Conservation (phyloP, 2,329 filamentous ascomycete genomes). For the Clarireedia paspali region DNA sequence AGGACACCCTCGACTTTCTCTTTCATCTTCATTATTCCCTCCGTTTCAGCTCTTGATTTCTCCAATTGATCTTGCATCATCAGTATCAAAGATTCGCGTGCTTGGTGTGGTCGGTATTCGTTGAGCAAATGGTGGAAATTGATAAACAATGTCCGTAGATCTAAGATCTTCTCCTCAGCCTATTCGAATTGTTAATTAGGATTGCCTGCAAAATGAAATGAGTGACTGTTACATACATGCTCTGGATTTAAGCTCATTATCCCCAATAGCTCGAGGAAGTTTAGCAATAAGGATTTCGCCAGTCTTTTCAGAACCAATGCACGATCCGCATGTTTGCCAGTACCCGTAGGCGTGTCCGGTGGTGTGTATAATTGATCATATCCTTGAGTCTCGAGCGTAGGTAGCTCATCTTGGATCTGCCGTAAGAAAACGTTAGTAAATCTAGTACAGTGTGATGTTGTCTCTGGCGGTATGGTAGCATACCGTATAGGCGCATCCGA, state of each 20-base stretch:
- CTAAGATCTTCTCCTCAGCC: conserved; percentile 63
- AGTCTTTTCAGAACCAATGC: conserved; percentile 66
- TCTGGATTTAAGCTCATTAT: conserved; percentile 60
- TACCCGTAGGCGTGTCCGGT: conserved; percentile 24
- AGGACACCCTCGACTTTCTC: conserved; percentile 69
- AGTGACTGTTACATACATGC: conserved; percentile 31
- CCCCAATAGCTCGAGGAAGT: conserved; percentile 79
- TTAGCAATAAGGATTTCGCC: conserved; percentile 76
- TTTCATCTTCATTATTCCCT: conserved; percentile 56
- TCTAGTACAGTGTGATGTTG: too few relatives aligned
- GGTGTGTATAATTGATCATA: conserved; percentile 60
- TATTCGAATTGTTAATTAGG: conserved; percentile 29
- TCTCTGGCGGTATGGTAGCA: conserved; percentile 13
- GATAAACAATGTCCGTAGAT: conserved; percentile 75
- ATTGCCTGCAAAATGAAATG: background rate
- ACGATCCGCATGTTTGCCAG: conserved; percentile 51
- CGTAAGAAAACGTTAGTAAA: background rate
- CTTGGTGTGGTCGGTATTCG: conserved; percentile 89
- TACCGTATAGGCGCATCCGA: conserved; percentile 60
- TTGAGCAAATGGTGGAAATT: conserved; percentile 94
- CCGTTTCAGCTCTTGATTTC: conserved; percentile 63
- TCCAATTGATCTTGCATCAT: conserved; percentile 83
- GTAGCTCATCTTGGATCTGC: conserved; percentile 53
- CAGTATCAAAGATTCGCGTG: conserved; percentile 75
- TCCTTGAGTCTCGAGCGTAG: conserved; percentile 60